Conservation (phyloP, 345 rosid species). For the Erucastrum elatum region DNA sequence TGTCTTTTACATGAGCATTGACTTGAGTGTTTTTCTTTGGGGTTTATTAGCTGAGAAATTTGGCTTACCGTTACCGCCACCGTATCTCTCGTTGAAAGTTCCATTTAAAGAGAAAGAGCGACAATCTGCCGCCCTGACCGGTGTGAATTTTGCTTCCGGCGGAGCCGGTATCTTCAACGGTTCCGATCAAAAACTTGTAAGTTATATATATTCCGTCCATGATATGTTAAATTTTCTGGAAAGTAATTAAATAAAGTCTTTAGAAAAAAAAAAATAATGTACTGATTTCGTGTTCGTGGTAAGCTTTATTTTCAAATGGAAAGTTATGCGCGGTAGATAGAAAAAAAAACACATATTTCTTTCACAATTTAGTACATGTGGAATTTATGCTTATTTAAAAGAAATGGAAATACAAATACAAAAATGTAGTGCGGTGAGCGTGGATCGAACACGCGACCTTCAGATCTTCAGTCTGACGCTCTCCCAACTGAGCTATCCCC, state of each 20-base stretch:
- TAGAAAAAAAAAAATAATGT: background rate
- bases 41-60: constrained; percentile 55
- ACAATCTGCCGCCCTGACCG: constrained; percentile 33
- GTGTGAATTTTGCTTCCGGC: constrained; percentile 69
- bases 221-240: background rate
- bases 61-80: constrained; percentile 57
- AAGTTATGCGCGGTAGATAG: background rate
- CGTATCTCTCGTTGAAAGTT: constrained; percentile 50
- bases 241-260: background rate
- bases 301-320: background rate
- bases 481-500: constrained; percentile 76
- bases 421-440: constrained; percentile 46
- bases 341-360: background rate
- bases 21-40: background rate
- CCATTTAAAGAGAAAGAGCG: constrained; percentile 1
- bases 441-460: constrained; percentile 76
- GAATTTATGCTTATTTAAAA: background rate
- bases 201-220: constrained; percentile 8
- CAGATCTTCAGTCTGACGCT: constrained; percentile 86
- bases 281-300: background rate
- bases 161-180: constrained; percentile 69
- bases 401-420: background rate
- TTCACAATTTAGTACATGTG: background rate
- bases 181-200: constrained; percentile 48
- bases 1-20: background rate